Evolutionary conservation across 2,329 filamentous ascomycete species (phyloP), one percentile per base, ranked within the genome.

Genomic region (Fusarium guadeloupense): DNA sequence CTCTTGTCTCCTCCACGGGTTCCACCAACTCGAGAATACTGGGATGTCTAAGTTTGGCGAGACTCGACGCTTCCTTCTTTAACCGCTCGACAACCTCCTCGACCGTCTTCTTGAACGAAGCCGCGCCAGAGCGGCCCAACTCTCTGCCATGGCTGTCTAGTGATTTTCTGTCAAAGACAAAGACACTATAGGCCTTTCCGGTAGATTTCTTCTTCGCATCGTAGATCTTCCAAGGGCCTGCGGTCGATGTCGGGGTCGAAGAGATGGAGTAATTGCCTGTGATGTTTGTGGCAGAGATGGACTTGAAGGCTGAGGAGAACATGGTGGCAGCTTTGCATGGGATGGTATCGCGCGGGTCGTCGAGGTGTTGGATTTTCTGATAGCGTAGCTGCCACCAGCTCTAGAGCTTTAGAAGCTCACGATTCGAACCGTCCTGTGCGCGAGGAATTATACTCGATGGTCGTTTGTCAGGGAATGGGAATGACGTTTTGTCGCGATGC

Each of bases 171-270:
- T 99, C 95, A 74, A 98, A 97, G 65, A 98, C 88, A 71, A 98
- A 99, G 66, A 98, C 88, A 14, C 93, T 97, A 50, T 89, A 95
- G 8, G 89, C 77, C 75, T 95, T 96, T 66, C 91, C 92, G 0
- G 93, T 97, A 25, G 90, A 92, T 78, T 97, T 98, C 80, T 96
- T 96, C 81, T 96, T 98, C 55, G 91, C 93, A 79, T 97, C 93
- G 83, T 94, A 94, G 71, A 99, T 95, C 80, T 93, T 96, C 95
- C 95, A 99, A 54, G 93, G 92, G 16, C 95, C 95, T 14, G 93
- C 91, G 46, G 87, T 87, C 45, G 92, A 90, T n/a, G 87, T 89
- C 10, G 90, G 85, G 56, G 86, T 87, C 21, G 88, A 83, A 19
- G 92, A 89, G 65, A 98, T 83, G 67, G 90, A 87, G 78, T 99